Percentiles rank a stretch among this genome's conserved stretches.
Evolutionary conservation across 2,329 filamentous ascomycete genomes (phyloP).

Genomic region (Colletotrichum zoysiae): DNA sequence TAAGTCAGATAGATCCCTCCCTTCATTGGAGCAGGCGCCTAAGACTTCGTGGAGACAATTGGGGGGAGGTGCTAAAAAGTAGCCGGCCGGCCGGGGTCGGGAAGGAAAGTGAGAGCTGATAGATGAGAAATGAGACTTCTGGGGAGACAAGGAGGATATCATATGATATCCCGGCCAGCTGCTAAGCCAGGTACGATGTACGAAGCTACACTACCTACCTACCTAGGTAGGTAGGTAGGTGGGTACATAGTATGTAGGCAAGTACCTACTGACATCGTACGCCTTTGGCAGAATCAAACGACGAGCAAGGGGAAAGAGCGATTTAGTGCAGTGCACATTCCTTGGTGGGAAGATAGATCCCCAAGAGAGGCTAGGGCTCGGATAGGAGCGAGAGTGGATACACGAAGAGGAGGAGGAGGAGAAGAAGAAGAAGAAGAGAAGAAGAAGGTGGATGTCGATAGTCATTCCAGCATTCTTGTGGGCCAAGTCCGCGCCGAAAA

Average conservation of each 20-base stretch:
- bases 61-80: not conserved
- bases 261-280: not conserved
- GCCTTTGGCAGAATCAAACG: not conserved
- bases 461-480: slow-evolving; percentile 18
- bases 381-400: slow-evolving; percentile 3
- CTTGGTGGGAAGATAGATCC: not conserved
- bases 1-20: slow-evolving; percentile 1
- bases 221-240: too few relatives aligned
- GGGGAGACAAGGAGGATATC: too few relatives aligned
- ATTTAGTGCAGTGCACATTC: not conserved
- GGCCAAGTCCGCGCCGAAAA: slow-evolving; percentile 12
- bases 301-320: slow-evolving; percentile 10
- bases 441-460: slow-evolving; percentile 6
- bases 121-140: slow-evolving; percentile 8
- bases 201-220: too few relatives aligned
- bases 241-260: too few relatives aligned
- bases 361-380: not conserved
- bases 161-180: not conserved
- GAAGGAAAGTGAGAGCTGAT: not conserved
- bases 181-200: too few relatives aligned
- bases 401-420: not conserved
- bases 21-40: slow-evolving; percentile 12
- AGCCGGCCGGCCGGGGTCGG: not conserved
- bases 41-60: slow-evolving; percentile 6
- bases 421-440: not conserved